Conservation (phyloP, 192 early-diverging fungal genomes). For the Haplosporangium gracile region DNA sequence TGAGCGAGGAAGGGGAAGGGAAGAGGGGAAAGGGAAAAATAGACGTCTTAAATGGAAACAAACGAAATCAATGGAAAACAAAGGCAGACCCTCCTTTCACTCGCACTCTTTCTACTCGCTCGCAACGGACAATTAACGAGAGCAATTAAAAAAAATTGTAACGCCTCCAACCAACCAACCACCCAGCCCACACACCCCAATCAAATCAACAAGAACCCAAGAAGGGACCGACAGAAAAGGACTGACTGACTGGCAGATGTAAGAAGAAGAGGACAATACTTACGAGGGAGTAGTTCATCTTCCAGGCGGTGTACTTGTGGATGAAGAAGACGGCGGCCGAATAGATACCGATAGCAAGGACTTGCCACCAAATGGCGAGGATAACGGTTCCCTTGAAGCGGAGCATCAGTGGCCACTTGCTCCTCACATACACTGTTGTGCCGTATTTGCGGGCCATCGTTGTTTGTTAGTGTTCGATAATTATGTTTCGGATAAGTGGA, state of each 20-base stretch:
- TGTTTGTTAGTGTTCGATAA: background rate
- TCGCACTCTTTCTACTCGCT: background rate
- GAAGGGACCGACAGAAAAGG: background rate
- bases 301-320: constrained; percentile 32
- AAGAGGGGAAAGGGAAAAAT: background rate
- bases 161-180: background rate
- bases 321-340: constrained; percentile 33
- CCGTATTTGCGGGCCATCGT: constrained; percentile 36
- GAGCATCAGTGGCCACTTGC: constrained; percentile 53
- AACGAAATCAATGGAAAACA: background rate
- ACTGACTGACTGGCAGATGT: background rate
- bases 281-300: constrained; percentile 48
- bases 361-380: constrained; percentile 45
- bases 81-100: too few relatives aligned
- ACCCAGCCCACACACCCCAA: background rate
- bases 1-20: background rate
- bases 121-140: constrained; percentile 2
- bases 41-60: background rate
- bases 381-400: constrained; percentile 53
- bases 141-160: background rate
- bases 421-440: constrained; percentile 34
- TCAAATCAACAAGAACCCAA: background rate
- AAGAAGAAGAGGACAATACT: background rate
- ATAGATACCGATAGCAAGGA: constrained; percentile 25
- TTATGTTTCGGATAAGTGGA: background rate